A percentile compares a stretch with the other conserved stretches of the same genome.
Conservation (phyloP, 208 protist genomes). For the Trypanosoma melophagium region DNA sequence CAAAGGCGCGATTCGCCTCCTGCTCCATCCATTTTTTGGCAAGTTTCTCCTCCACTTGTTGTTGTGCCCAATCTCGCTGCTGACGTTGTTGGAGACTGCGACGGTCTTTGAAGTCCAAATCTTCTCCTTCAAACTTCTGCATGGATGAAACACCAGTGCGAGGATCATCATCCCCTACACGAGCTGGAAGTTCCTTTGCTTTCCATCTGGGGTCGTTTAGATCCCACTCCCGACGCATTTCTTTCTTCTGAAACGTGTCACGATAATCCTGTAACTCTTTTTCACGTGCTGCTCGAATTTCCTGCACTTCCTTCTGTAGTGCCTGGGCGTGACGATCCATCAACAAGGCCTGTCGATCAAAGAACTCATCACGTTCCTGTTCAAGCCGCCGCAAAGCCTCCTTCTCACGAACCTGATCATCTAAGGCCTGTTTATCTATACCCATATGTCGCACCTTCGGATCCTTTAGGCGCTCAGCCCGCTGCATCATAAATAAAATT, state of each 20-base stretch:
- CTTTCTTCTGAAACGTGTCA: constrained; percentile 84
- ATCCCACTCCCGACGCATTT: constrained; percentile 86
- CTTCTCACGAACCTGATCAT: constrained; percentile 92
- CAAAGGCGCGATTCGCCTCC: constrained; percentile 75
- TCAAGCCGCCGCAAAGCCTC: constrained; percentile 76
- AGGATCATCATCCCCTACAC: constrained; percentile 89
- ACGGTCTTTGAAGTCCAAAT: constrained; percentile 77
- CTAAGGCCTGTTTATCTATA: constrained; percentile 87
- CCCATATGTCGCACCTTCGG: constrained; percentile 91
- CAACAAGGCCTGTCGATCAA: constrained; percentile 84
- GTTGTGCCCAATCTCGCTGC: constrained; percentile 78
- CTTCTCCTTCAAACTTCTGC: constrained; percentile 93
- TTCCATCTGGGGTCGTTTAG: constrained; percentile 86
- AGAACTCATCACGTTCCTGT: constrained; percentile 86
- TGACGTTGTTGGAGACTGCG: constrained; percentile 78
- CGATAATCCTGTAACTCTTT: constrained; percentile 86
- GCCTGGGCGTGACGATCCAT: constrained; percentile 87
- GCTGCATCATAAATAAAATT: constrained; percentile 83
- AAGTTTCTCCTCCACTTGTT: constrained; percentile 90
- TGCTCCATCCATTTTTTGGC: constrained; percentile 93
- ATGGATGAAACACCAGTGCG: constrained; percentile 78
- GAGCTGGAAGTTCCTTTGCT: constrained; percentile 80
- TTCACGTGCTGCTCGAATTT: constrained; percentile 70
- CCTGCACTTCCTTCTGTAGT: constrained; percentile 86
- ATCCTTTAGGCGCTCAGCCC: constrained; percentile 88